Evolutionary conservation across 2,329 filamentous ascomycete genomes (phyloP).

Genomic region (Periglandula ipomoeae): DNA sequence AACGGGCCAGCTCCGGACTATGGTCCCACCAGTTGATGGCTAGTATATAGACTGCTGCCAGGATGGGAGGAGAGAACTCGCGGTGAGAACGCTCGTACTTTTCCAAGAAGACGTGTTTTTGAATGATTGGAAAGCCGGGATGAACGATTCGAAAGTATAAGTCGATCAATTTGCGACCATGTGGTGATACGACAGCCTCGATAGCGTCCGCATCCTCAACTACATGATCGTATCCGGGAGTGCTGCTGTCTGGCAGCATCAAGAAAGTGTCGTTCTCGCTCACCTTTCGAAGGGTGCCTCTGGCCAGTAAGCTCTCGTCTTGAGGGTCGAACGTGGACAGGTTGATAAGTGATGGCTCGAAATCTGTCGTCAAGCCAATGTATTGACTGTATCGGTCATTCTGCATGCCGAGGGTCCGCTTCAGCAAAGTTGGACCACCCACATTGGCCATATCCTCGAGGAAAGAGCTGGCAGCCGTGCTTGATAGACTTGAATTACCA

Average conservation of each 20-base stretch:
- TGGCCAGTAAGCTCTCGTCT: conserved; percentile 67
- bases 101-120: conserved; percentile 71
- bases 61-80: conserved; percentile 65
- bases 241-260: conserved; percentile 65
- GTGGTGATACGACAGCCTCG: conserved; percentile 64
- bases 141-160: conserved; percentile 77
- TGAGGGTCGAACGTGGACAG: conserved; percentile 71
- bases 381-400: conserved; percentile 73
- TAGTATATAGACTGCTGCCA: conserved; percentile 75
- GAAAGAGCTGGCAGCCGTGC: conserved; percentile 51
- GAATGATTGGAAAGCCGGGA: conserved; percentile 72
- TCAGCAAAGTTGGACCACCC: conserved; percentile 55
- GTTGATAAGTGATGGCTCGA: conserved; percentile 75
- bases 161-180: conserved; percentile 69
- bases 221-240: conserved; percentile 63
- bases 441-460: conserved; percentile 65
- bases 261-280: conserved; percentile 72
- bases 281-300: conserved; percentile 63
- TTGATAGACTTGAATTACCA: conserved; percentile 50
- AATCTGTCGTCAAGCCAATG: conserved; percentile 74
- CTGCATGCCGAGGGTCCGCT: conserved; percentile 66
- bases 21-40: conserved; percentile 85
- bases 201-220: conserved; percentile 60
- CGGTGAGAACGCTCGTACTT: conserved; percentile 65
- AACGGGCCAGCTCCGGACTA: conserved; percentile 53